A percentile compares a stretch with the other conserved stretches of the same genome.
Conservation (phyloP, 768 basidiomycete species). For the Thelephora ganbajun region DNA sequence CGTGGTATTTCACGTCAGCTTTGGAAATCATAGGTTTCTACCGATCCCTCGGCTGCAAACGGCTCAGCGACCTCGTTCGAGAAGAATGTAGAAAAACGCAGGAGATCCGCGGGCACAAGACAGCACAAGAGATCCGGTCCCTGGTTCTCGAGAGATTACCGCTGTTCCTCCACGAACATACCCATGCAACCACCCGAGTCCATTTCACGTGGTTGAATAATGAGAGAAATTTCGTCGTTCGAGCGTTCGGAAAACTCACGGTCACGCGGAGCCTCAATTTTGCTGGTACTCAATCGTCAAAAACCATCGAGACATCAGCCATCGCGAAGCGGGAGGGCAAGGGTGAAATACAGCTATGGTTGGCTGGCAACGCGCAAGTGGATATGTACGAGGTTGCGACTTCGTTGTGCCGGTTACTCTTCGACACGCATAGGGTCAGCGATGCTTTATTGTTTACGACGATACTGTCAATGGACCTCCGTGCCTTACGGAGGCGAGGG, state of each 20-base stretch:
- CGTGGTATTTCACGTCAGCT: not conserved
- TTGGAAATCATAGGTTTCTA: conserved; percentile 48
- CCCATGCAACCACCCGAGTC: conserved; percentile 46
- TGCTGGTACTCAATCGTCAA: conserved; percentile 32
- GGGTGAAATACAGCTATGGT: conserved; percentile 61
- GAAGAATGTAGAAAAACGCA: conserved; percentile 58
- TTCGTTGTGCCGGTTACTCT: conserved; percentile 66
- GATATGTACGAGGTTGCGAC: conserved; percentile 95
- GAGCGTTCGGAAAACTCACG: conserved; percentile 46
- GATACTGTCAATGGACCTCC: conserved; percentile 81
- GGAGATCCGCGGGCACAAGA: conserved; percentile 34
- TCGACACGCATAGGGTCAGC: conserved; percentile 67
- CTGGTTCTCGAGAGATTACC: conserved; percentile 77
- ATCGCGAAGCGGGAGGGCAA: conserved; percentile 40
- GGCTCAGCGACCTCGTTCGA: conserved; percentile 57
- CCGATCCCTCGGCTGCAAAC: conserved; percentile 54
- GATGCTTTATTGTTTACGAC: conserved; percentile 88
- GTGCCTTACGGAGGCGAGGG: conserved; percentile 67
- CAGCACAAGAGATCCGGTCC: conserved; percentile 35
- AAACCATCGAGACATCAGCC: conserved; percentile 61
- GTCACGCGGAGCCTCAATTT: conserved; percentile 48
- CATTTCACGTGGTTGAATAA: conserved; percentile 54
- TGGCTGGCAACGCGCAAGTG: conserved; percentile 58
- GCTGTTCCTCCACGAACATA: conserved; percentile 84
- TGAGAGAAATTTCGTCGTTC: conserved; percentile 55